phyloP scores from a whole-genome alignment of 352 stramenopile genomes.

The Globisporangium acanthophoron region DNA sequence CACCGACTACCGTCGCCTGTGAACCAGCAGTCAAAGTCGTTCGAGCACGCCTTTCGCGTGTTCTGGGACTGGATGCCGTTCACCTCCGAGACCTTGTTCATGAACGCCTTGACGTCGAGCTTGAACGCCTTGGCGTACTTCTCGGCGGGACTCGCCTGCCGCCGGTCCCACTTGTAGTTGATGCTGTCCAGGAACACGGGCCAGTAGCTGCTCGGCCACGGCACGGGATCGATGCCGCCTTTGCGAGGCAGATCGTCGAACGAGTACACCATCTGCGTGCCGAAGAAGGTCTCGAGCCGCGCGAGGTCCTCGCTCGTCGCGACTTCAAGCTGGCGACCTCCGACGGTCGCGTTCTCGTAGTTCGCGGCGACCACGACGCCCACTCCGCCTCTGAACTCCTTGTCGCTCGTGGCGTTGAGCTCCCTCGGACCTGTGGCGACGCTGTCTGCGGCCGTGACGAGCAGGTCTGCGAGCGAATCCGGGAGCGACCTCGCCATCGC shows the following conservation, averaged over 20 bases:
- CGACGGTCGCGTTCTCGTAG: slow-evolving; percentile 3
- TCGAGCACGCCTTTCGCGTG: slow-evolving; percentile 21
- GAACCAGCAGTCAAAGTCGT: slow-evolving; percentile 22
- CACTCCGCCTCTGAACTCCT: background rate
- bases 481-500: slow-evolving; percentile 7
- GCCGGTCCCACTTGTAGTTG: slow-evolving; percentile 38
- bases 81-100: slow-evolving; percentile 33
- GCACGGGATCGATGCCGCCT: slow-evolving; percentile 30
- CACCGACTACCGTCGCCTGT: slow-evolving; percentile 7
- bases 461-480: slow-evolving; percentile 10
- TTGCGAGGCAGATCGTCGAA: slow-evolving; percentile 36
- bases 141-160: slow-evolving; percentile 33
- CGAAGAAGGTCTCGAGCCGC: slow-evolving; percentile 44
- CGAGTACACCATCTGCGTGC: slow-evolving; percentile 25
- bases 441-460: background rate
- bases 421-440: background rate
- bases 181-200: slow-evolving; percentile 53
- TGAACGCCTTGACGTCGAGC: slow-evolving; percentile 26
- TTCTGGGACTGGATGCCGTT: slow-evolving; percentile 34
- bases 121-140: slow-evolving; percentile 46
- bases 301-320: slow-evolving; percentile 27
- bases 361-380: slow-evolving; percentile 3
- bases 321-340: slow-evolving; percentile 4
- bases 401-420: background rate
- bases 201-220: slow-evolving; percentile 73